Evolutionary conservation across 331 rosid species (phyloP), one percentile per base, ranked within the genome.

Genomic region (Malus hybrid): DNA sequence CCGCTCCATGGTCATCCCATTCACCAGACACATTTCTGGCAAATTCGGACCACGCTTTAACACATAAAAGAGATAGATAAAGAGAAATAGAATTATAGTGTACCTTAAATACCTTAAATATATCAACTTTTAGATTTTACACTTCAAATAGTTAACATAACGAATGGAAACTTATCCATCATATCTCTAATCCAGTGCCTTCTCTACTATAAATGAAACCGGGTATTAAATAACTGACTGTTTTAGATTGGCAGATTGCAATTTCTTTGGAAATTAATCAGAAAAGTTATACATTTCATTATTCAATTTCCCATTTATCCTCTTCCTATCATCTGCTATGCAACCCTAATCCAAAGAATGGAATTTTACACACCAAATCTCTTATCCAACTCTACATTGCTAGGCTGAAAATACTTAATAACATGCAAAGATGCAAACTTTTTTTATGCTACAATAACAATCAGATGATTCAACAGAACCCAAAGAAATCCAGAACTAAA

Each of bases 1-100:
- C 97, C 13, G 97, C 99, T 48, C 92, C 93, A 79, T 84, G 85
- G 73, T 97, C 99, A 79, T 92, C 99, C 99, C 99, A 94, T 80
- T 94, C 99, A 62, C 97, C 99, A 4, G 97, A 94, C 22, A 89
- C 88, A 79, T 90, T 89, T 66, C 59, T 77, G 57, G 99, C 81
- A 81, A 94, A 90, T 84, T 90, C 90, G 6, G 89, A 81, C 99
- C 99, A 92, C 3, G 83, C 90, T 87, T 71, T 73, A 74, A 75
- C 83, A 70, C 32, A 81, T 48, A 34, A 34, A 71, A 54, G 31
- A 76, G 24, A 65, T n/a, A 32, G n/a, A 75, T 65, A 84, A 64
- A 39, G 39, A 56, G 28, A n/a, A 12, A 66, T 16, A 48, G 46
- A 62, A 70, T 44, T 72, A 69, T 22, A 71, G 4, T 20, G 12